Percentiles rank a stretch among this genome's conserved stretches.
phyloP scores from a whole-genome alignment of 495 filamentous ascomycete species.

The Annulohypoxylon nitens region DNA sequence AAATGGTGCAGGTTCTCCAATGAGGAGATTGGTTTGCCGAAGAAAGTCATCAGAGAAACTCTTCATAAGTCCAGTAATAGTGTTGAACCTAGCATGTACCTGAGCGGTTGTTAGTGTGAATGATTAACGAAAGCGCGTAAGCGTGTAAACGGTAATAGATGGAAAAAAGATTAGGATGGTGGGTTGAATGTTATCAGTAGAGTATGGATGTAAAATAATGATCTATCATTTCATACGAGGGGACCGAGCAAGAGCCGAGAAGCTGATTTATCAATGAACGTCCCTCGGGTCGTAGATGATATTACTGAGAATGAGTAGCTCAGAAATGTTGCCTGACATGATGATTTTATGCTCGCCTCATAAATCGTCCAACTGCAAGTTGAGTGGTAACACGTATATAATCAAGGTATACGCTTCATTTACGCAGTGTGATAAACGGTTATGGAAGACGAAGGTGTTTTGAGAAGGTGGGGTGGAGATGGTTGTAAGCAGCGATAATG shows the following conservation, averaged over 20 bases:
- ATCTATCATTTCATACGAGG: background rate
- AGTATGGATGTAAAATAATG: background rate
- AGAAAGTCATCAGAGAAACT: constrained; percentile 83
- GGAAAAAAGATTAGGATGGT: background rate
- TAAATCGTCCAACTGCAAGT: background rate
- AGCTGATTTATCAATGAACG: background rate
- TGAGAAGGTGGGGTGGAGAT: background rate
- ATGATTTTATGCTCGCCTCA: background rate
- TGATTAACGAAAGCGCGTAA: background rate
- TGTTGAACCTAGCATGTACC: constrained; percentile 79
- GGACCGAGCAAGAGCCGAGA: background rate
- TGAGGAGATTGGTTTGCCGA: constrained; percentile 82
- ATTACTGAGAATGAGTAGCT: background rate
- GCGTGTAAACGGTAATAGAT: too few species aligned
- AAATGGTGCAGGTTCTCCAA: constrained; percentile 69
- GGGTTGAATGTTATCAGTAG: background rate
- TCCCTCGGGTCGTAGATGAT: too few species aligned
- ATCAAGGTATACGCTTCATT: background rate
- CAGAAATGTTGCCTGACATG: background rate
- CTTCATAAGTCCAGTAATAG: constrained; percentile 78
- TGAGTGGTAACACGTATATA: background rate
- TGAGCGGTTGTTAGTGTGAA: constrained; percentile 55
- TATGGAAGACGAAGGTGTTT: background rate
- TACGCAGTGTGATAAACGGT: background rate
- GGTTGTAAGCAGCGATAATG: background rate